Evolutionary conservation across 106 monocot species (phyloP), one percentile per base, ranked within the genome.

Genomic region (Alisma plantagoaquatica): DNA sequence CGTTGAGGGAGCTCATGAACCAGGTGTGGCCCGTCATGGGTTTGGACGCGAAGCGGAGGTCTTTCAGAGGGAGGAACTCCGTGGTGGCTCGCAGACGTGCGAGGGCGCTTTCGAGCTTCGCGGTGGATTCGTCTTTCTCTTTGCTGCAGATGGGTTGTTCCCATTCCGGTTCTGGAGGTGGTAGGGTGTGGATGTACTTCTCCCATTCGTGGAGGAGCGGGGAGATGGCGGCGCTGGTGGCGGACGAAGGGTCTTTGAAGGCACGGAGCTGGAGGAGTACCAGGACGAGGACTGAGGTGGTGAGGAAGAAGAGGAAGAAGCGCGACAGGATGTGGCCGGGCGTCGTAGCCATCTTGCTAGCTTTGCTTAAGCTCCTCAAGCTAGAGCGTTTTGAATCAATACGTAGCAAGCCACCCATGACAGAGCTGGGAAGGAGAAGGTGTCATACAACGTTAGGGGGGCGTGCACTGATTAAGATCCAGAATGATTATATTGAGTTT

Each of bases 1-100:
- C 82, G 47, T 72, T 61, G 15, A 86, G 10, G 44, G 76, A 76
- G 76, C 82, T 82, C 76, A 92, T 83, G 86, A 92, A 86, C 86
- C 82, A 82, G 10, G 75, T 71, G 61, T 71, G 38, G 23, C 73
- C 85, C 0, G 48, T 38, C 53, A 33, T 31, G 26, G 80, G 62
- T 11, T 25, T 22, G 15, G 31, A 2, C 16, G 73, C 48, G 56
- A 72, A 65, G 1, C 68, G 18, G 12, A 74, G 53, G 75, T 76
- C 78, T 45, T 75, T 81, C 14, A 92, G 62, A 3, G 82, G 81
- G 46, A 75, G 75, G 66, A 86, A 92, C 10, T 68, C 67, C 58
- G 78, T 33, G 2, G 68, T 62, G 46, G 70, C 68, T 12, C 61
- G 75, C 11, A 76, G 75, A 27, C 58, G 55, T 21, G 56, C 47